Evolutionary conservation across 1,284 basidiomycete genomes (phyloP).

Genomic region (Ganoderma lingzhi): DNA sequence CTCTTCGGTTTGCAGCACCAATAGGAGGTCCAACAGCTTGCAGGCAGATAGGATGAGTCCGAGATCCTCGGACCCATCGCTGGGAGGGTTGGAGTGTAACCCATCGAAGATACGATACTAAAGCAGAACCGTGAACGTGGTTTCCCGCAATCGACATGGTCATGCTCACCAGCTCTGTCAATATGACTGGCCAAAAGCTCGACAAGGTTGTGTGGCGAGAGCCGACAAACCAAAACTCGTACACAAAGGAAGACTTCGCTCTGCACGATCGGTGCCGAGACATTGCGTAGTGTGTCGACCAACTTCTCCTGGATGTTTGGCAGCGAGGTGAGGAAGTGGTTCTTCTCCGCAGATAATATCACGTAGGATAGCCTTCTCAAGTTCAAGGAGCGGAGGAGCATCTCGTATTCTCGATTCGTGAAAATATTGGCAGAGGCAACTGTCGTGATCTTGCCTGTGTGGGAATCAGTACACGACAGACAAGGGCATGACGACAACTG

Average conservation of each 20-base stretch:
- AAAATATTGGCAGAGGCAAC: conserved; percentile 96
- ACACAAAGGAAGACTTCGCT: conserved; percentile 96
- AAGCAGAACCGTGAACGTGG: conserved; percentile 24
- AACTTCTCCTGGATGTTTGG: conserved; percentile 97
- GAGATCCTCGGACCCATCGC: conserved; percentile 86
- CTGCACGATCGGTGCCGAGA: conserved; percentile 86
- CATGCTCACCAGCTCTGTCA: conserved; percentile 85
- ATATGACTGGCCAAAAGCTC: conserved; percentile 96
- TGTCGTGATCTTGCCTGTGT: conserved; percentile 80
- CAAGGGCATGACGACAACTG: not conserved
- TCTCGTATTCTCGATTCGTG: conserved; percentile 94
- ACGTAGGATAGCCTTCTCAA: conserved; percentile 89
- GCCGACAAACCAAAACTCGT: conserved; percentile 90
- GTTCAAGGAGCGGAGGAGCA: conserved; percentile 87
- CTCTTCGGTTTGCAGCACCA: conserved; percentile 94
- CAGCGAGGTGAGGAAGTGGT: conserved; percentile 90
- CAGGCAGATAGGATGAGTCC: conserved; percentile 87
- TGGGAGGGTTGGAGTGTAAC: conserved; percentile 64
- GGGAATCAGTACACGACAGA: not conserved
- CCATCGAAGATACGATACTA: conserved; percentile 84
- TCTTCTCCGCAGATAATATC: conserved; percentile 86
- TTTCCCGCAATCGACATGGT: not conserved
- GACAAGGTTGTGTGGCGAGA: conserved; percentile 90
- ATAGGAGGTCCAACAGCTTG: conserved; percentile 93
- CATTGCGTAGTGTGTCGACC: conserved; percentile 90